Evolutionary conservation across 2,329 filamentous ascomycete genomes (phyloP), one percentile per base, ranked within the genome.

Genomic region (Talaromyces albobiverticillius): DNA sequence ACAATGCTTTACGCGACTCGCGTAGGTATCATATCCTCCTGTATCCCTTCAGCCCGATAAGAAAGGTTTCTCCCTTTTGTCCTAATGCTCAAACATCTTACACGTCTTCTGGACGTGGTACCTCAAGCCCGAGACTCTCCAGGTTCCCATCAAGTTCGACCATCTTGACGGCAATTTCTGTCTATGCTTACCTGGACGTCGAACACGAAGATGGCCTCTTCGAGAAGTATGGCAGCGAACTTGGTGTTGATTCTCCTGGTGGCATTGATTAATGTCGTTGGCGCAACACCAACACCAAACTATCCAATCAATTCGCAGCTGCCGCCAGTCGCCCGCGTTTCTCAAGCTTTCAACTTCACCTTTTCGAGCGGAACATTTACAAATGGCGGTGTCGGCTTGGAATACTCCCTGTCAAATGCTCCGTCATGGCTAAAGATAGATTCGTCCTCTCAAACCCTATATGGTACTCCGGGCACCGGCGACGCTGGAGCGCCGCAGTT

Each of bases 261-360:
- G 53, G 56, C 60, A 18, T 56, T 70, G 18, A 47, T 67, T 32
- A 57, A 60, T 60, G 60, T 62, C 55, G 64, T 67, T 20, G 59
- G 62, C 56, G 75, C 73, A 45, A 64, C 64, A 55, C 68, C 73
- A 59, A 64, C 60, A 54, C 65, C 77, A 46, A 76, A 76, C 45
- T 93, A 92, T 62, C 90, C 90, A 1, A 79, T 95, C 69, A 95
- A 94, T 71, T 85, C 89, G 2, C 91, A 96, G 69, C 80, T 95
- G 1, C 90, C 90, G 29, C 86, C 87, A 3, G 86, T 92, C 51
- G 90, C 89, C 18, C 82, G 88, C 60, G 77, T 88, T 56, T 82
- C 80, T 38, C 67, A 86, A 62, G 77, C 79, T 2, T 78, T 72
- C 57, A 58, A 61, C 45, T 76, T 76, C 58, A 59, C 62, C 41